Percentiles rank a stretch among this genome's conserved stretches.
Conservation (phyloP, 257 asterid genomes). For the Nicotiana noctiflora region DNA sequence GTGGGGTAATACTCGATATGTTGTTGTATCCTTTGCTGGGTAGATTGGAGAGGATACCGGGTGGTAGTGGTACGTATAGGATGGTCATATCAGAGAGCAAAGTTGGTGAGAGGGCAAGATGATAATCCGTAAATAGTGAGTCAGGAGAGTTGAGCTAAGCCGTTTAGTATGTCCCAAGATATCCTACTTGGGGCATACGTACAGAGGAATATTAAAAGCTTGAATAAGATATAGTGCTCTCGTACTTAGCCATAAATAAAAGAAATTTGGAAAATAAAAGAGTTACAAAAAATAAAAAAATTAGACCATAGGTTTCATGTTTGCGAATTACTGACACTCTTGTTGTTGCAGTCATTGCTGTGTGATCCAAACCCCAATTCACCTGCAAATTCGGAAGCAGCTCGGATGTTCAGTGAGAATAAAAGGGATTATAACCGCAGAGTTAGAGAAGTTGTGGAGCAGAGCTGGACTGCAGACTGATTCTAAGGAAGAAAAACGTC, state of each 20-base stretch:
- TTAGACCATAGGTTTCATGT: not conserved
- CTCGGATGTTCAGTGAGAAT: constrained; percentile 76
- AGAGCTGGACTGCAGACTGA: constrained; percentile 88
- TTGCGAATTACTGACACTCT: not conserved
- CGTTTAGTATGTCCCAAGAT: not conserved
- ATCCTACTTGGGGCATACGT: not conserved
- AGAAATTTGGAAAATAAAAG: not conserved
- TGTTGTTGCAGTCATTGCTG: constrained; percentile 51
- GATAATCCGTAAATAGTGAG: not conserved
- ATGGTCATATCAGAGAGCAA: too few relatives aligned
- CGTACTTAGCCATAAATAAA: not conserved
- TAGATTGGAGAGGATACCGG: not conserved
- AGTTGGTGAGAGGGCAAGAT: too few relatives aligned
- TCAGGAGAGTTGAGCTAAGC: not conserved
- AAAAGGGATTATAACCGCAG: constrained; percentile 74
- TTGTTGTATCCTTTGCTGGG: not conserved
- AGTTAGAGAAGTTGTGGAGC: constrained; percentile 76
- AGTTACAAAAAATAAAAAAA: not conserved
- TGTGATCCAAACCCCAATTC: constrained; percentile 91
- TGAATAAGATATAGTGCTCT: not conserved
- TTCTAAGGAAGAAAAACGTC: not conserved
- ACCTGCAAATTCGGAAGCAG: constrained; percentile 88
- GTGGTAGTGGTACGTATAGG: not conserved
- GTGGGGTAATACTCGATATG: too few relatives aligned
- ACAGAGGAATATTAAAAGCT: not conserved